Evolutionary conservation across 768 basidiomycete species (phyloP).

Genomic region (Mycena sanguinolenta): DNA sequence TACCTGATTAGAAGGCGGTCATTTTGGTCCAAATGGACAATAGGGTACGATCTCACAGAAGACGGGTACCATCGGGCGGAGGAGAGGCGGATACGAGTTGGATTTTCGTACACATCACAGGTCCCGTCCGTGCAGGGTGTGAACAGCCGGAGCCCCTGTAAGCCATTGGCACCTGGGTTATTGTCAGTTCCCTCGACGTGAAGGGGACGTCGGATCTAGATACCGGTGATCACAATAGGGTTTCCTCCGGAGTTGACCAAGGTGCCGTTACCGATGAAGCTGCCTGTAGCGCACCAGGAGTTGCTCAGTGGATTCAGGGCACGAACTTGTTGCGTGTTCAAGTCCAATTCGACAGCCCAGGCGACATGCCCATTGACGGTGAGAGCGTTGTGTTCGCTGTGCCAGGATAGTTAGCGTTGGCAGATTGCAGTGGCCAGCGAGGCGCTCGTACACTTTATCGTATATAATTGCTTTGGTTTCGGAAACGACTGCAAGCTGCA

Average conservation of each 20-base stretch:
- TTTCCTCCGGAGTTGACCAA: slow-evolving; percentile 45
- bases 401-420: background rate
- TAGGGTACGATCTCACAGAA: slow-evolving; percentile 41
- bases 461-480: slow-evolving; percentile 42
- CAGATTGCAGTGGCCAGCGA: background rate
- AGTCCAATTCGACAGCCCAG: slow-evolving; percentile 60
- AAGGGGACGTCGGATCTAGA: background rate
- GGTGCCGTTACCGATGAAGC: slow-evolving; percentile 57
- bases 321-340: slow-evolving; percentile 54
- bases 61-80: slow-evolving; percentile 58
- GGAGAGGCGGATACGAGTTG: slow-evolving; percentile 48
- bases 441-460: slow-evolving; percentile 39
- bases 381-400: slow-evolving; percentile 54
- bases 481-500: slow-evolving; percentile 39
- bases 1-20: slow-evolving; percentile 25
- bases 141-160: slow-evolving; percentile 54
- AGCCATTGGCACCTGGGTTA: slow-evolving; percentile 42
- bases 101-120: slow-evolving; percentile 54
- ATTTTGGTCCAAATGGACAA: background rate
- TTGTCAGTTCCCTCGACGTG: background rate
- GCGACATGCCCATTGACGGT: slow-evolving; percentile 57
- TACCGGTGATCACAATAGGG: slow-evolving; percentile 32
- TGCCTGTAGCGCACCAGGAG: slow-evolving; percentile 60
- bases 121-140: slow-evolving; percentile 53
- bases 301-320: slow-evolving; percentile 53